Evolutionary conservation across 192 early-diverging fungal species (phyloP), one percentile per base, ranked within the genome.

Genomic region (Coemansia aciculifera): DNA sequence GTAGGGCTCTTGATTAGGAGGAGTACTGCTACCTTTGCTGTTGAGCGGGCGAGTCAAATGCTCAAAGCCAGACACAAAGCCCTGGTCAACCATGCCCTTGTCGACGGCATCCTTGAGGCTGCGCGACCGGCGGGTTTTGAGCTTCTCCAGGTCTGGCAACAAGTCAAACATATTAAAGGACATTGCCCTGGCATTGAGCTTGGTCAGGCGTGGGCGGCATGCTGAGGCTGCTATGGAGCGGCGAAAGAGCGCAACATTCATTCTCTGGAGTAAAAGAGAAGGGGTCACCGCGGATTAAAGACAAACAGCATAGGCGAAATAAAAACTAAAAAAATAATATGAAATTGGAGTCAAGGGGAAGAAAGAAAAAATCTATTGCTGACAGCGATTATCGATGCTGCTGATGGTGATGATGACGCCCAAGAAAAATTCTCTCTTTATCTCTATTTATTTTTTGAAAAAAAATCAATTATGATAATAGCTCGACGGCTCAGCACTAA

Each of bases 151-250:
- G 42, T 75, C 78, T 0, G 78, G 78, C 38, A 80, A 69, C 56
- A 80, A 69, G 49, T 80, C 78, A 66, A 80, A 80, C 72, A 80
- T 74, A 63, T 80, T 80, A 66, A 80, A 80, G 13, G 37, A 72
- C 40, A 42, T 13, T 11, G 31, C 36, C n/a, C 21, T 13, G 63
- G n/a, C 19, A 42, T 13, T 37, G 24, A 13, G 34, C 27, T 1
- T n/a, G 24, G n/a, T 4, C 31, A 19, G 56, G 56, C 3, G 56
- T n/a, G 7, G 31, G 46, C 46, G 31, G 29, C 31, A 31, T 36
- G 56, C 13, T 17, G 34, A 12, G 56, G 17, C 56, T 8, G 56
- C n/a, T 54, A 54, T 54, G 27, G 51, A 54, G 51, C 51, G 51
- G 51, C 56, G 56, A 36, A 59, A 34, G 31, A 59, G 56, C 56